These are phyloP conservation scores for Venturia effusa DNA, from an alignment of 2,329 filamentous ascomycete genomes.

Conservation along the genomic window DNA sequence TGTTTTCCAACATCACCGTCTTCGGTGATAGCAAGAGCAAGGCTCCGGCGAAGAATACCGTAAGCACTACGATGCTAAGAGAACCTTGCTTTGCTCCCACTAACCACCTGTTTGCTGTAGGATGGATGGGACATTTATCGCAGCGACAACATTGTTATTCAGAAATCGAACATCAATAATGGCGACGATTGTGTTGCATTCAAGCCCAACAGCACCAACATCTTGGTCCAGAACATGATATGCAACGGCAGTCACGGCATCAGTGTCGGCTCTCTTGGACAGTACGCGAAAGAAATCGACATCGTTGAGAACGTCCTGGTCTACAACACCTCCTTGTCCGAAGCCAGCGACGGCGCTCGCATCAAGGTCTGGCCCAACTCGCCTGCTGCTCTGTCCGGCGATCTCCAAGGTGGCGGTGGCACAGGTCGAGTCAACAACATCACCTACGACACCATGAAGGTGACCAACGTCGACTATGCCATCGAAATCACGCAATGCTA, in stretches of 20 bases:
- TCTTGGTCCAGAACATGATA: conserved; percentile 51
- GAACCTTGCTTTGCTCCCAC: neutral
- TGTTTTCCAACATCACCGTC: conserved; percentile 37
- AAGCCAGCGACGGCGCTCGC: conserved; percentile 45
- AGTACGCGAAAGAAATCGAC: conserved; percentile 49
- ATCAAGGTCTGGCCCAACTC: conserved; percentile 61
- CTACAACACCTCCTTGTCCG: conserved; percentile 19
- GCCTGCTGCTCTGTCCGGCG: conserved; percentile 27
- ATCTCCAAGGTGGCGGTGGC: conserved; percentile 47
- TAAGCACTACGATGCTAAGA: neutral
- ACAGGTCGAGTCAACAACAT: conserved; percentile 49
- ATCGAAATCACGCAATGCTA: conserved; percentile 51
- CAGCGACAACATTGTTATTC: conserved; percentile 51
- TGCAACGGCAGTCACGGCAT: conserved; percentile 61
- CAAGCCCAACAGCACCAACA: conserved; percentile 58
- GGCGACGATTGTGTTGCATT: conserved; percentile 64
- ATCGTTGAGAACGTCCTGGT: conserved; percentile 48
- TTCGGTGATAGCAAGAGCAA: conserved; percentile 32
- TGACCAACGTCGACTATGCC: conserved; percentile 49
- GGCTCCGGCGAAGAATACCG: conserved; percentile 23
- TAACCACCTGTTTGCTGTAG: conserved; percentile 10
- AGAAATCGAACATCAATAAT: conserved; percentile 54
- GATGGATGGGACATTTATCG: conserved; percentile 32
- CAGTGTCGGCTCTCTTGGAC: conserved; percentile 55
- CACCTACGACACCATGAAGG: conserved; percentile 48